Conservation (phyloP, 306 rosid species). For the Rubus parviflorus region DNA sequence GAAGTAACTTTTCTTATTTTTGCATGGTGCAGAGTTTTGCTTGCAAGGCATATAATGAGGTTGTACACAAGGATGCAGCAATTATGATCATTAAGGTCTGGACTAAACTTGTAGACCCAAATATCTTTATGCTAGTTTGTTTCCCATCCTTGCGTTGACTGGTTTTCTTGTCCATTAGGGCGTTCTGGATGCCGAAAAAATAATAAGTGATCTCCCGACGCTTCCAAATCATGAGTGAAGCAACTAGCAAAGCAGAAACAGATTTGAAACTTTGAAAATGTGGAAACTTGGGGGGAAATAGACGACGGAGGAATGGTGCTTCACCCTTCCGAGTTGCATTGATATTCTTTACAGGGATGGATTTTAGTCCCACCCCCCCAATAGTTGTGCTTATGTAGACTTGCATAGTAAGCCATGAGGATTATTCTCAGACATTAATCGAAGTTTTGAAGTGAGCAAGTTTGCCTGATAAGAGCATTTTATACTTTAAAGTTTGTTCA, state of each 20-base stretch:
- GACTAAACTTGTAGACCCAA: slow-evolving; percentile 26
- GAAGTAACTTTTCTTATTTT: slow-evolving; percentile 18
- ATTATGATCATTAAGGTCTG: slow-evolving; percentile 74
- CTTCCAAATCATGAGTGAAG: slow-evolving; percentile 11
- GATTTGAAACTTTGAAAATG: neutral
- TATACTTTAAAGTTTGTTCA: too few relatives aligned
- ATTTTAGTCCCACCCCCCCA: neutral
- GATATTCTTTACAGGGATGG: neutral
- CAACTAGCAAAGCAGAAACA: neutral
- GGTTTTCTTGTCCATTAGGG: slow-evolving; percentile 49
- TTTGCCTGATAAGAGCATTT: too few relatives aligned
- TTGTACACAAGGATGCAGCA: slow-evolving; percentile 83
- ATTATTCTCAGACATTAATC: too few relatives aligned
- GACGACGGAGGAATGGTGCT: neutral
- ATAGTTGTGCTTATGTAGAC: neutral
- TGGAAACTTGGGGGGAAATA: neutral
- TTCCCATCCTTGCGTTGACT: slow-evolving; percentile 28
- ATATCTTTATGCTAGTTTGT: slow-evolving; percentile 15
- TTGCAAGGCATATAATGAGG: slow-evolving; percentile 77
- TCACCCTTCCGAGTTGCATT: neutral
- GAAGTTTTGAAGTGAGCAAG: neutral
- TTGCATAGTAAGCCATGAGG: neutral
- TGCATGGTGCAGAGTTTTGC: slow-evolving; percentile 62
- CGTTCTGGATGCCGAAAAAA: slow-evolving; percentile 64
- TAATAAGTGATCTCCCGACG: slow-evolving; percentile 1